phyloP scores from a whole-genome alignment of 805 yeast species.

The Kazachstania martiniae region DNA sequence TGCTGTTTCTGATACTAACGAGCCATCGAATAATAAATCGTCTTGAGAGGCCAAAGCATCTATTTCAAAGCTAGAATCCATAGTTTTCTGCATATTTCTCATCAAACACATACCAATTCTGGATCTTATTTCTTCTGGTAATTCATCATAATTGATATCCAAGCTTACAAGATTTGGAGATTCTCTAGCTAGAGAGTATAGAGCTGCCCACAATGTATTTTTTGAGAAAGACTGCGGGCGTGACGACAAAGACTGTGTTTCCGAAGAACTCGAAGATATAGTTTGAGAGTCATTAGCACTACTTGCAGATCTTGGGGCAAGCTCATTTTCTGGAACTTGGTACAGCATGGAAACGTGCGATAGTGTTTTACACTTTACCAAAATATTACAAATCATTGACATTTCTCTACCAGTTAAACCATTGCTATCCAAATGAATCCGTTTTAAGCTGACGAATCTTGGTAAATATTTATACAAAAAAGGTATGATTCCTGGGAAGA shows the following conservation, averaged over 20 bases:
- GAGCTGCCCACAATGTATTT: conserved; percentile 48
- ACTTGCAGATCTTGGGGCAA: not conserved
- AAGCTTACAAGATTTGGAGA: conserved; percentile 55
- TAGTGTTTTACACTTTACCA: conserved; percentile 57
- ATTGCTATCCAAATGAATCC: conserved; percentile 67
- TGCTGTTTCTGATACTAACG: conserved; percentile 63
- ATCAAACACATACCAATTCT: conserved; percentile 70
- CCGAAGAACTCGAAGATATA: not conserved
- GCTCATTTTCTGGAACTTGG: conserved; percentile 23
- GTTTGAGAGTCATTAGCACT: not conserved
- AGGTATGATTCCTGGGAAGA: conserved; percentile 54
- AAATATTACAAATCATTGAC: conserved; percentile 49
- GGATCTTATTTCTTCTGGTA: conserved; percentile 55
- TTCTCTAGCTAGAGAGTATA: conserved; percentile 59
- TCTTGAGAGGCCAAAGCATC: conserved; percentile 32
- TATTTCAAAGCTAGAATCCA: conserved; percentile 28
- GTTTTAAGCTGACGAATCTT: conserved; percentile 45
- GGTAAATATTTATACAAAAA: conserved; percentile 58
- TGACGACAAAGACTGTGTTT: no score
- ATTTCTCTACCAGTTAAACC: conserved; percentile 46
- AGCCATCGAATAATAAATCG: conserved; percentile 68
- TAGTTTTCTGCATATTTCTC: conserved; percentile 65
- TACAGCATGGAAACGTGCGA: conserved; percentile 63
- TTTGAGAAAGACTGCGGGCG: conserved; percentile 28
- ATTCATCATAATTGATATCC: conserved; percentile 52